Evolutionary conservation across 179 eudicot species (phyloP).

Genomic region (Monotropa hypopitys): DNA sequence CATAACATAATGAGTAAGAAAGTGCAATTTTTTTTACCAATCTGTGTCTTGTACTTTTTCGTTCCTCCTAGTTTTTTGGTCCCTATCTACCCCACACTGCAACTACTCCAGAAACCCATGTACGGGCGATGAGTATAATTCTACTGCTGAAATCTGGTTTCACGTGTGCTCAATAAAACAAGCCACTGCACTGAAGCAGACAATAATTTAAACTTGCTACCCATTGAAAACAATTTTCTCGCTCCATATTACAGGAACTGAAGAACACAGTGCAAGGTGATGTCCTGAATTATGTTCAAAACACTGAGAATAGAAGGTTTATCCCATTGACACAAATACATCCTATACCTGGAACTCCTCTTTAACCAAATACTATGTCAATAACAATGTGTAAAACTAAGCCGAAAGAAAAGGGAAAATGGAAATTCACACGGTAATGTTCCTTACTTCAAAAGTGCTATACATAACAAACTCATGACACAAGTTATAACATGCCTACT

Average conservation of each 20-base stretch:
- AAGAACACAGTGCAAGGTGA: not conserved
- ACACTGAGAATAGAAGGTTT: not conserved
- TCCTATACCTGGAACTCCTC: no score
- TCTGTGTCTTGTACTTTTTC: not conserved
- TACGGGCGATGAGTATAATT: not conserved
- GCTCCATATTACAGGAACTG: not conserved
- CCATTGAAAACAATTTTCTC: not conserved
- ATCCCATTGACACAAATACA: not conserved
- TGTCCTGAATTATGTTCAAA: not conserved
- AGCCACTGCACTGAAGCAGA: not conserved
- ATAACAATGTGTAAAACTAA: not conserved
- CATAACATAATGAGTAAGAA: not conserved
- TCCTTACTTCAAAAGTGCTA: not conserved
- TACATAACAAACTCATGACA: not conserved
- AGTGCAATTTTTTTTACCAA: not conserved
- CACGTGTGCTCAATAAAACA: not conserved
- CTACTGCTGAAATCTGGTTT: not conserved
- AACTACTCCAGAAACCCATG: not conserved
- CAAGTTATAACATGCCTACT: not conserved
- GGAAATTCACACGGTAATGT: not conserved
- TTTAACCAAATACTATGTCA: not conserved
- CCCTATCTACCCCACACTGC: not conserved
- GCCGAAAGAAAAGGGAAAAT: not conserved
- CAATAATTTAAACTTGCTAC: not conserved
- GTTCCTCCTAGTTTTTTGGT: not conserved